phyloP scores from a whole-genome alignment of 805 yeast species.

The Lachancea thermotolerans region DNA sequence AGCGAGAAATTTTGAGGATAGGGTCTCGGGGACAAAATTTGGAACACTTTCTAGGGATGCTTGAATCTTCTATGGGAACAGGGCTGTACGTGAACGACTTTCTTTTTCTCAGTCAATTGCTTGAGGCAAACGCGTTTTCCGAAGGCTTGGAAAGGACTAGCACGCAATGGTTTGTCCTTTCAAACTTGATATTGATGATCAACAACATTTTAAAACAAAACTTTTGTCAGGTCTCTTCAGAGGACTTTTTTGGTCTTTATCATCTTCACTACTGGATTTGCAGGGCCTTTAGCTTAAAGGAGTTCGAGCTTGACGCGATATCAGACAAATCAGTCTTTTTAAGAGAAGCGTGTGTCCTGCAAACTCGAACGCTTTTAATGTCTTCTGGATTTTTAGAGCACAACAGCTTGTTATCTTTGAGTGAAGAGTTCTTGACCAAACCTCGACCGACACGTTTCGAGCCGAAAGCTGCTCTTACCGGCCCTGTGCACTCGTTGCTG shows the following conservation, averaged over 20 bases:
- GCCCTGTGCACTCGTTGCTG: not conserved
- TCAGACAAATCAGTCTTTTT: not conserved
- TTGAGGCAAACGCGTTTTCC: constrained; percentile 13
- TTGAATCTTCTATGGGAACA: constrained; percentile 10
- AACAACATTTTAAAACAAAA: constrained; percentile 12
- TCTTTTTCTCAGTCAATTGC: constrained; percentile 10
- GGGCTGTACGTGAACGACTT: constrained; percentile 5
- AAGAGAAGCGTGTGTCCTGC: constrained; percentile 3
- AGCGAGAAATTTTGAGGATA: constrained; percentile 14
- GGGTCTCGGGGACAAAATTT: constrained; percentile 1
- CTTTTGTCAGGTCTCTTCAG: constrained; percentile 15
- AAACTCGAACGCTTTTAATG: constrained; percentile 9
- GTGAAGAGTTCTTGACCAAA: not conserved
- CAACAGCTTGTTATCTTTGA: not conserved
- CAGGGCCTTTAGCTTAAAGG: not conserved
- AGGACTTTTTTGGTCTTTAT: constrained; percentile 17
- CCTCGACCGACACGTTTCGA: not conserved
- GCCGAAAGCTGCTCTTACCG: not conserved
- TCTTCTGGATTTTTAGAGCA: constrained; percentile 21
- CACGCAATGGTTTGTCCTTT: constrained; percentile 7
- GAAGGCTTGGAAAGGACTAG: not conserved
- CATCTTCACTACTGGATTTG: constrained; percentile 9
- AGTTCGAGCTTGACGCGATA: not conserved
- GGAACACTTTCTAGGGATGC: constrained; percentile 10
- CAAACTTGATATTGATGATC: constrained; percentile 12